Base-by-base conservation (phyloP, 2,329 filamentous ascomycete genomes). In the Tolypocladium endophyticum region DNA sequence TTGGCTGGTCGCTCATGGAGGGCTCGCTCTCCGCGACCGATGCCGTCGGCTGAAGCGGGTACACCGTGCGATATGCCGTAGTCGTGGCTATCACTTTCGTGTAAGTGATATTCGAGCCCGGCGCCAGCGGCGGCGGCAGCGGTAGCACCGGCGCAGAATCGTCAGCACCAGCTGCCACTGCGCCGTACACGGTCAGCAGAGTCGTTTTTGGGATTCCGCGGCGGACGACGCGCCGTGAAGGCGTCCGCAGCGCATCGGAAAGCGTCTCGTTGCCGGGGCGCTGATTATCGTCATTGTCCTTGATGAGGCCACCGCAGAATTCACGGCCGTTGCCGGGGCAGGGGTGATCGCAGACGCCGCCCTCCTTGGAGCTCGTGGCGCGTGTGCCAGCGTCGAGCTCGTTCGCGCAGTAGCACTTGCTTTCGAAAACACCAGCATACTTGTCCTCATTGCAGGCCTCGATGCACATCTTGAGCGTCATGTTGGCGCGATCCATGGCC, bases 391-490 rank as follows among this genome's bases (percentile, higher is more conserved):
- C 67, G 43, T 76, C 75, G 23, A 81, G 69, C 1, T 58, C 60
- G 16, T 74, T 68, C 39, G 77, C 77, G 60, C 79, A 82, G 68
- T 77, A 79, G 65, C 79, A 81, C 28, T 68, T 68, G 14, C 69
- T 74, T 35, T 71, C 68, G 30, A 71, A 74, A 47, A 78, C 62
- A 57, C 75, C 78, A 2, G 74, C 72, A 59, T 76, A 79, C 23
- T 68, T 72, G 43, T 61, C 64, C 1, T 68, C 70, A 1, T 60
- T 58, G 62, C 77, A 81, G 43, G 66, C 63, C n/a, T 64, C 60
- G 14, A 77, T 68, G 58, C 78, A 81, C 23, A 62, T 64, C 57
- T 73, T 66, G 23, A 73, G 69, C 16, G 75, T 74, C 78, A 80
- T 79, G 16, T 68, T 65, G 0, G 62, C 54, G 12, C 63, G 68